Base-by-base conservation (phyloP, 306 rosid species). In the Ormosia semicastrata region DNA sequence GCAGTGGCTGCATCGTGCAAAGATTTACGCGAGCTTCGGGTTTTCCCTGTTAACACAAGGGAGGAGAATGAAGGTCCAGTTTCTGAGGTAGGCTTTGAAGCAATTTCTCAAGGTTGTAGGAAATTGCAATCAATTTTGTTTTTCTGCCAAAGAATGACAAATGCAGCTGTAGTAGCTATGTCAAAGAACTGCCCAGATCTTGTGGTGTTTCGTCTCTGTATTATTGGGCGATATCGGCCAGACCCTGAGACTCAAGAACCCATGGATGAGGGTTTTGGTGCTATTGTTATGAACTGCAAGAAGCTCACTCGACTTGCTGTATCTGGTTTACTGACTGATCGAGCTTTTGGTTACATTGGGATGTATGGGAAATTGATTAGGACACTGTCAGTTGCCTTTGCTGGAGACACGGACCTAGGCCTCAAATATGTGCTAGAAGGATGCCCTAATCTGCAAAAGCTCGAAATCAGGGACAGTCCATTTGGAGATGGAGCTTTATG, bases 221-320 rank as follows among this genome's bases (percentile, higher is more conserved):
- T 94, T 73, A 94, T 94, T 86, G 97, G 97, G 50, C 82, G 88
- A 64, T 91, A 47, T 83, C 92, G 76, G 56, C 90, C 93, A 0
- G 98, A 94, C 53, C 86, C 82, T 24, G 47, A 36, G 62, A 94
- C 98, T 2, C 75, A 77, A n/a, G 79, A 83, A 54, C 92, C 98
- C 72, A 94, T 94, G 98, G 98, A 94, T 83, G 91, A 90, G 76
- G 98, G 98, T 56, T 92, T 94, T 57, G 97, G 98, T 47, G 98
- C 97, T 72, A 94, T 94, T 75, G 98, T 94, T 78, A 92, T 37
- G 91, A 94, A 94, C 84, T 92, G 98, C 81, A 94, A 90, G 92
- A 90, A 92, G 91, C 94, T 94, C 34, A 92, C 98, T 43, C 88
- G 97, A 54, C 97, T 93, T 34, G 94, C 97, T 33, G 84, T 84